Evolutionary conservation across 306 rosid genomes (phyloP), one percentile per base, ranked within the genome.

Genomic region (Cucurbita maxima): DNA sequence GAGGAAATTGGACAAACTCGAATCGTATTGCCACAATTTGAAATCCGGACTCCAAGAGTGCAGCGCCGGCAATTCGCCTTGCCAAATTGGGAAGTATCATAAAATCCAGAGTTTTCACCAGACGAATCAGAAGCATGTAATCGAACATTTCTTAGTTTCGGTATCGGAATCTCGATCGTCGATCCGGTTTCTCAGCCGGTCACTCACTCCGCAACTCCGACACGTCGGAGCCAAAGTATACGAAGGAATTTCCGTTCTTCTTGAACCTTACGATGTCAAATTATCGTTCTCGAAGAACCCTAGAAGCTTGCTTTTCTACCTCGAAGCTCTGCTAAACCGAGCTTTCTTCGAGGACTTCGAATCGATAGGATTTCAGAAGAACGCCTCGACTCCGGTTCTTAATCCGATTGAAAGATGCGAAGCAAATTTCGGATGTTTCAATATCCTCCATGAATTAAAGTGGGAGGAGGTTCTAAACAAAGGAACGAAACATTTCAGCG

Each of bases 401-500:
- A 88, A 94, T 78, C 99, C 99, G 6, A 56, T 70, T 9, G 95
- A 86, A 36, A 58, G 87, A 0, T 84, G 96, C 43, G 92, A 87
- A 61, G 87, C 90, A 0, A 90, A 83, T 69, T 85, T 81, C 19
- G 75, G 75, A 10, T 83, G 87, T 5, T 94, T 85, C 74, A 80
- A 79, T 5, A 22, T 63, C 79, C 86, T 94, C 22, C 83, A 73
- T 8, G 86, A 82, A 4, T 74, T 94, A 75, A 89, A 95, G 10
- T 94, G 99, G 99, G 95, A 94, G 41, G 96, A 89, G 44, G 97
- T 94, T 3, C 59, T 94, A 75, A 87, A 73, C 82, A 91, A 91
- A 40, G 99, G 99, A 12, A 94, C 99, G 5, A 83, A 83, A 84
- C 96, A 94, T 78, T 91, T 91, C 85, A 91, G 99, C 51, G 96